Evolutionary conservation across 2,329 filamentous ascomycete species (phyloP).

Genomic region (Endothia cerciana): DNA sequence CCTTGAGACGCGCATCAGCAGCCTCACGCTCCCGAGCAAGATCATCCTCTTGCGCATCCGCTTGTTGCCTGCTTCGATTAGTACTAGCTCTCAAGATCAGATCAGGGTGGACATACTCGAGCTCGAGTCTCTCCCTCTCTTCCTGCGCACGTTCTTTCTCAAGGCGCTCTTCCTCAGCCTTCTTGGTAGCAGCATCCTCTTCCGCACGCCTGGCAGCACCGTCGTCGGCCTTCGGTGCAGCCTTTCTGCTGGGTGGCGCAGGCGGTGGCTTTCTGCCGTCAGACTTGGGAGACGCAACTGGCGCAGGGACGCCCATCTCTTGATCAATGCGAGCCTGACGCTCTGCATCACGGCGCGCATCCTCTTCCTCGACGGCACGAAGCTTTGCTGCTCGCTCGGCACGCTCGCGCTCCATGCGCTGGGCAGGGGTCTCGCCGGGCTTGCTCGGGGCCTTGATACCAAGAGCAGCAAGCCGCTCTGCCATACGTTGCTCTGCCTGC

Average conservation of each 20-base stretch:
- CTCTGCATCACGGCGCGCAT: constrained; percentile 84
- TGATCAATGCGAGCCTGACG: constrained; percentile 81
- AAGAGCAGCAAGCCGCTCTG: constrained; percentile 89
- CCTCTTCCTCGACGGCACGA: constrained; percentile 90
- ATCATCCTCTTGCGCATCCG: constrained; percentile 77
- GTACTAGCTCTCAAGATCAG: constrained; percentile 30
- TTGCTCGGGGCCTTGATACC: constrained; percentile 86
- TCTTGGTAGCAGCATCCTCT: constrained; percentile 58
- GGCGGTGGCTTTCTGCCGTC: constrained; percentile 66
- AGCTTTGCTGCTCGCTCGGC: constrained; percentile 86
- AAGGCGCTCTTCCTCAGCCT: constrained; percentile 67
- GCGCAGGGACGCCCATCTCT: constrained; percentile 67
- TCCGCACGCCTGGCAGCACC: constrained; percentile 61
- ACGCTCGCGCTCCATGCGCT: constrained; percentile 86
- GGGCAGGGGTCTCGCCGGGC: constrained; percentile 76
- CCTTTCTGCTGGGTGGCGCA: constrained; percentile 79
- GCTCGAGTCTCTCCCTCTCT: constrained; percentile 69
- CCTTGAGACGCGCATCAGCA: constrained; percentile 79
- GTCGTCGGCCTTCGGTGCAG: constrained; percentile 63
- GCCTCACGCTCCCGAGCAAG: constrained; percentile 79
- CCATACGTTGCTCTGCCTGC: constrained; percentile 95
- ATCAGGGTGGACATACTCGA: constrained; percentile 72
- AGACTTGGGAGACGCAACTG: constrained; percentile 48
- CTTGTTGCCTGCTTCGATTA: constrained; percentile 65
- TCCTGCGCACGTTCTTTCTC: constrained; percentile 76